phyloP scores from a whole-genome alignment of 1,139 yeast species.

The Candida labiduridarum region DNA sequence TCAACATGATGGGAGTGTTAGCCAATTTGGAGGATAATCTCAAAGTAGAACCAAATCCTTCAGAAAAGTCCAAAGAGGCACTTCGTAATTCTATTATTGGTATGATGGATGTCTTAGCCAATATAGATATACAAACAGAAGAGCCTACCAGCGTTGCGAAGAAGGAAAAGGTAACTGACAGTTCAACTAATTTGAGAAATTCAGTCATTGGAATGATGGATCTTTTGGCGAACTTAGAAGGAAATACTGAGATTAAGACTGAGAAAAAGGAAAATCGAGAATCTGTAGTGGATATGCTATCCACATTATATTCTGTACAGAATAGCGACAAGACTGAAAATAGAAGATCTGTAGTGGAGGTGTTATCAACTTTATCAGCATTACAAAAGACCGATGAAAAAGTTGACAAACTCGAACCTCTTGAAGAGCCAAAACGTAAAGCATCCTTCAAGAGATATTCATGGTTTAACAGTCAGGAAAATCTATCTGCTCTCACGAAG shows the following conservation, averaged over 20 bases:
- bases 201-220: slow-evolving; percentile 22
- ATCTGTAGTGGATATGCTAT: slow-evolving; percentile 25
- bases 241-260: background rate
- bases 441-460: slow-evolving; percentile 28
- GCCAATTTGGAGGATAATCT: slow-evolving; percentile 13
- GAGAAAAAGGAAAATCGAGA: background rate
- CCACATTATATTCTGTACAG: slow-evolving; percentile 15
- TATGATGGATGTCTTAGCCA: slow-evolving; percentile 22
- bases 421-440: slow-evolving; percentile 6
- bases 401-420: background rate
- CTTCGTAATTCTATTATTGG: slow-evolving; percentile 21
- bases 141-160: background rate
- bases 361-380: slow-evolving; percentile 24
- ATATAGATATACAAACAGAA: slow-evolving; percentile 8
- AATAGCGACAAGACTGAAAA: background rate
- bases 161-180: background rate
- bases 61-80: background rate
- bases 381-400: background rate
- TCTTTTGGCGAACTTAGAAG: slow-evolving; percentile 16
- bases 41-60: slow-evolving; percentile 1
- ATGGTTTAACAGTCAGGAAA: slow-evolving; percentile 41
- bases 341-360: slow-evolving; percentile 16
- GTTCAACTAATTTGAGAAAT: slow-evolving; percentile 15
- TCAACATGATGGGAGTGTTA: slow-evolving; percentile 22
- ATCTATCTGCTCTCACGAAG: slow-evolving; percentile 11